Percentiles rank a stretch among this genome's conserved stretches.
These are phyloP conservation scores for Termitomyces sp. DNA, from an alignment of 768 basidiomycete species.

Conservation along the genomic window DNA sequence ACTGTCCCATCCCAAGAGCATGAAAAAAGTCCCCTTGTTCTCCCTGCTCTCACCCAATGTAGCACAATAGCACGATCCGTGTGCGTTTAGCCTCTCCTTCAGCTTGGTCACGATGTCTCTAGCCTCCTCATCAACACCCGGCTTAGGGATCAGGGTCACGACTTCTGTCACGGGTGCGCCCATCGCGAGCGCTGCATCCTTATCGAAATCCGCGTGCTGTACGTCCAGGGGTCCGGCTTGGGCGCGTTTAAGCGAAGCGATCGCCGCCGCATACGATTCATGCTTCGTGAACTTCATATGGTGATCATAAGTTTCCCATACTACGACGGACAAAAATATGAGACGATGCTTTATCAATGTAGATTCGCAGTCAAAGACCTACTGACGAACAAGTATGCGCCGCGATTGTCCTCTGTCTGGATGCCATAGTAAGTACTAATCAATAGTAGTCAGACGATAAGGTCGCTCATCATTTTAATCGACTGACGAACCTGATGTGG, in stretches of 20 bases:
- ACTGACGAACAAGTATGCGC: constrained; percentile 11
- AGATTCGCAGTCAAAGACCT: not conserved
- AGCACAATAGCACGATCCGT: not conserved
- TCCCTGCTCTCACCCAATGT: constrained; percentile 9
- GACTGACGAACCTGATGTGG: constrained; percentile 6
- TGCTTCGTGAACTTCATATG: constrained; percentile 5
- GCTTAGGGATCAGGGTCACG: not conserved
- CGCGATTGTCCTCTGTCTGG: constrained; percentile 8
- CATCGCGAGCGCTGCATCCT: not conserved
- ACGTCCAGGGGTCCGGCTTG: constrained; percentile 1
- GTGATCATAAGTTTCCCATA: constrained; percentile 11
- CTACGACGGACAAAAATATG: not conserved
- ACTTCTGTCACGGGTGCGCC: constrained; percentile 6
- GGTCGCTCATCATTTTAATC: not conserved
- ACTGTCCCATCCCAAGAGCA: constrained; percentile 12
- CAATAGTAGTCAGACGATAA: not conserved
- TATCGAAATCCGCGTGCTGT: constrained; percentile 9
- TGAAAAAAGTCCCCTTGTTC: constrained; percentile 1
- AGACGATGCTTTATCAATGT: not conserved
- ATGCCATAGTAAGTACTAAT: constrained; percentile 11
- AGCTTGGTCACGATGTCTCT: not conserved
- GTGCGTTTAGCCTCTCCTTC: not conserved
- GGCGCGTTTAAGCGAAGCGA: not conserved
- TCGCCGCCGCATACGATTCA: not conserved
- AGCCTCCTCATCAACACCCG: not conserved